A percentile compares a stretch with the other conserved stretches of the same genome.
phyloP scores from a whole-genome alignment of 2,329 filamentous ascomycete genomes.

The Penicillium decumbens region DNA sequence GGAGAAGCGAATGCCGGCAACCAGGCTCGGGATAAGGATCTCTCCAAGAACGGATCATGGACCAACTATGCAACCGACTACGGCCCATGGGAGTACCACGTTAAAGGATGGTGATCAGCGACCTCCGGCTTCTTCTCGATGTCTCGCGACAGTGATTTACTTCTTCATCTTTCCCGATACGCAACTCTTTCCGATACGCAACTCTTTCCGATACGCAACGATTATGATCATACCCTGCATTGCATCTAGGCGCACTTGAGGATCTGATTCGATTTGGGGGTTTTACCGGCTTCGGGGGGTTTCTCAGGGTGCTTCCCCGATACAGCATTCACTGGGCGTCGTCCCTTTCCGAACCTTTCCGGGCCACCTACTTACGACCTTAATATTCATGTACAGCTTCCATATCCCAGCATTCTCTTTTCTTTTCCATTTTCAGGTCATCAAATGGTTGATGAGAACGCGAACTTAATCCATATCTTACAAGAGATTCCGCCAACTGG shows the following conservation, averaged over 20 bases:
- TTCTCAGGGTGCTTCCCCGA: slow-evolving; percentile 13
- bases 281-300: slow-evolving; percentile 13
- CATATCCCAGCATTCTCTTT: slow-evolving; percentile 8
- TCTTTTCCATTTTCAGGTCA: slow-evolving; percentile 10
- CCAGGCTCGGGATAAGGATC: slow-evolving; percentile 53
- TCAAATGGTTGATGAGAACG: slow-evolving; percentile 17
- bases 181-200: slow-evolving; percentile 22
- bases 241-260: slow-evolving; percentile 38
- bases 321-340: slow-evolving; percentile 32
- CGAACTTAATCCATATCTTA: slow-evolving; percentile 10
- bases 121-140: slow-evolving; percentile 7
- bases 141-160: slow-evolving; percentile 9
- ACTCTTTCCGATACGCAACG: slow-evolving; percentile 29
- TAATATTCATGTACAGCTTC: slow-evolving; percentile 35
- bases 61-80: slow-evolving; percentile 76
- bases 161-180: slow-evolving; percentile 9
- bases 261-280: slow-evolving; percentile 22
- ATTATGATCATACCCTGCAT: slow-evolving; percentile 38
- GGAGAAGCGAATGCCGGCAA: slow-evolving; percentile 16
- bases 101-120: slow-evolving; percentile 68
- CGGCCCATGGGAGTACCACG: slow-evolving; percentile 78
- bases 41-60: slow-evolving; percentile 66
- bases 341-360: slow-evolving; percentile 22
- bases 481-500: neutral
- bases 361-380: slow-evolving; percentile 19